These are phyloP conservation scores for Chlamydomonas reinhardtii DNA, from an alignment of 163 green algal genomes.

Conservation along the genomic window DNA sequence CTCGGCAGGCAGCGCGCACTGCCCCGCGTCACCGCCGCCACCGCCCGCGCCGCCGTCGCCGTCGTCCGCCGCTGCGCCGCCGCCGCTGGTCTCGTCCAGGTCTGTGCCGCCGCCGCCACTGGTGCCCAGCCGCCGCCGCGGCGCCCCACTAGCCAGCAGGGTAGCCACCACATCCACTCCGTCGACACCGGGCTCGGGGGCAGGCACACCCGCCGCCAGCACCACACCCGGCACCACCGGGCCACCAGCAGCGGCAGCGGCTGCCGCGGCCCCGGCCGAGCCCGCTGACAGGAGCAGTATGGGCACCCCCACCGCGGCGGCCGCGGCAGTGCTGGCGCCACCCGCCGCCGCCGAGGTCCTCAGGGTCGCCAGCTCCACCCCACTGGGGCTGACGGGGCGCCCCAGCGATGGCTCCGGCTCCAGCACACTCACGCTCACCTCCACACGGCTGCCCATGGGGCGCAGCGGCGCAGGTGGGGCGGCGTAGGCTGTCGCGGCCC, in stretches of 20 bases:
- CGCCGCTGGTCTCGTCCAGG: neutral
- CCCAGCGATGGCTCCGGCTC: neutral
- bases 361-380: too few species aligned
- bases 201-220: too few species aligned
- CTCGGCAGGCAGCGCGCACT: conserved; percentile 12
- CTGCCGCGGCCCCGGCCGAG: neutral
- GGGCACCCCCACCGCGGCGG: neutral
- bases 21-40: neutral
- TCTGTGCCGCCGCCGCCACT: neutral
- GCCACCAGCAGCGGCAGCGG: too few species aligned
- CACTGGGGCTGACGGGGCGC: too few species aligned
- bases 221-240: too few species aligned
- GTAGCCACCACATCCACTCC: conserved; percentile 14
- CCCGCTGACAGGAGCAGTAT: neutral
- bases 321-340: neutral
- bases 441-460: neutral
- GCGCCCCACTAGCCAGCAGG: neutral
- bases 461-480: neutral
- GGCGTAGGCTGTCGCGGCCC: too few species aligned
- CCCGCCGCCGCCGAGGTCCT: too few species aligned
- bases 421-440: neutral
- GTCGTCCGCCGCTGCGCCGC: neutral
- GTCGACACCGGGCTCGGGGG: neutral
- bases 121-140: neutral
- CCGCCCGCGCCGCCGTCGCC: neutral